phyloP scores from a whole-genome alignment of 148 eudicot genomes.

The Camellia lanceoleosa region DNA sequence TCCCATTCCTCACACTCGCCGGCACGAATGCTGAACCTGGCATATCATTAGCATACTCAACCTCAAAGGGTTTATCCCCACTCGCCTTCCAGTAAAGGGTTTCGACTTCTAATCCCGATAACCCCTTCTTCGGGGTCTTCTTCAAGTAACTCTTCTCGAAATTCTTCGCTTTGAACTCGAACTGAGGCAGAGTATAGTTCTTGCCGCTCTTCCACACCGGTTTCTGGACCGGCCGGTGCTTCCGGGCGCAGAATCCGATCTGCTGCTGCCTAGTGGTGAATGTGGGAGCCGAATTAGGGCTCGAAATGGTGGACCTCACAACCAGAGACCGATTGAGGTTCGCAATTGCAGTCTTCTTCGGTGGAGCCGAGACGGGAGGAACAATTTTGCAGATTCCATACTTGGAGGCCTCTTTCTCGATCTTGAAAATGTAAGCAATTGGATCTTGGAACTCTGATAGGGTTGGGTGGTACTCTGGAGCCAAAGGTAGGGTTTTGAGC shows the following conservation, averaged over 20 bases:
- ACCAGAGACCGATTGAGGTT: constrained; percentile 63
- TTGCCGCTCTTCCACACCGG: constrained; percentile 97
- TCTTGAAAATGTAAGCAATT: constrained; percentile 85
- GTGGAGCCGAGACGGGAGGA: constrained; percentile 64
- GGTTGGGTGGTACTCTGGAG: constrained; percentile 92
- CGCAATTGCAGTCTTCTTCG: constrained; percentile 48
- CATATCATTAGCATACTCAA: constrained; percentile 98
- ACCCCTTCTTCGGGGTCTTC: constrained; percentile 42
- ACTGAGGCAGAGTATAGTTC: constrained; percentile 54
- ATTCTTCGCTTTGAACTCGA: constrained; percentile 68
- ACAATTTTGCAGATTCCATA: constrained; percentile 94
- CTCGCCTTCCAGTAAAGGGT: constrained; percentile 89
- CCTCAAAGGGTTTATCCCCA: constrained; percentile 73
- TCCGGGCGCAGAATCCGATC: constrained; percentile 88
- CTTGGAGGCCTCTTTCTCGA: constrained; percentile 81
- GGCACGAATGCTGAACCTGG: constrained; percentile 81
- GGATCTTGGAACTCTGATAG: constrained; percentile 93
- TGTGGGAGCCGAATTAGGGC: constrained; percentile 48
- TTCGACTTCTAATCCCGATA: constrained; percentile 56
- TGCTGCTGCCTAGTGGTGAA: constrained; percentile 89
- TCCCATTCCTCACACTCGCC: constrained; percentile 24
- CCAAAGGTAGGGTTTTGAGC: constrained; percentile 83
- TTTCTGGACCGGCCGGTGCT: constrained; percentile 77
- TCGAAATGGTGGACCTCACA: constrained; percentile 18
- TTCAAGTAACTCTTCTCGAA: constrained; percentile 69